Base-by-base conservation (phyloP, 495 filamentous ascomycete species). In the Penicillium herquei region DNA sequence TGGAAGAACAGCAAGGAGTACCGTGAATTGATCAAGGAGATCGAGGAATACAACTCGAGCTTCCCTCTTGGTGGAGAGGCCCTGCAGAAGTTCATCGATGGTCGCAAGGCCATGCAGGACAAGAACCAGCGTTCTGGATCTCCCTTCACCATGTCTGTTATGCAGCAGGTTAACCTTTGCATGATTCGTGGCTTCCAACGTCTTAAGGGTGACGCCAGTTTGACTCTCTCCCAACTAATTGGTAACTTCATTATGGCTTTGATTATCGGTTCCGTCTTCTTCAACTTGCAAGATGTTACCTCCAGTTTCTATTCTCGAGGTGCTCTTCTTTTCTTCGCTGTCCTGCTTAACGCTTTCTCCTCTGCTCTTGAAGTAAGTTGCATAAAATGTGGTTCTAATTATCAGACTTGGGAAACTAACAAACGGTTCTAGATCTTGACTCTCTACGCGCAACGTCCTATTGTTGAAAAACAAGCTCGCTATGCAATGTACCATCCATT, bases 241-340 rank as follows among this genome's bases (percentile, higher is more conserved):
- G 90, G 86, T 49, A 94, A 96, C 66, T 78, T 84, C 51, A 74
- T 85, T 59, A 89, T 96, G 84, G 81, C 91, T 37, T 77, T 98
- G 51, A 87, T 98, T 66, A 86, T 97, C 66, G 85, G 87, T 45
- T 89, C 84, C 65, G 88, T 97, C 51, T 98, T 96, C 76, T 96
- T 84, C 74, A 88, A 96, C 57, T 68, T 96, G 16, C 65, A 80
- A 26, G 68, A 64, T 1, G 76, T 77, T 32, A 91, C 90, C 6
- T 63, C 68, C 17, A 90, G 84, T 69, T 95, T 97, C 75, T 98
- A 85, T 73, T 82, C 84, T 60, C 83, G 90, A 50, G 91, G 89
- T 46, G 89, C 89, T 56, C 76, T 97, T 33, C 78, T 98, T 35
- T 98, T 97, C 84, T 97, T 98, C 64, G 90, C 91, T 55, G 86